A percentile compares a stretch with the other conserved stretches of the same genome.
Evolutionary conservation across 2,329 filamentous ascomycete genomes (phyloP).

Genomic region (Venturia effusa): DNA sequence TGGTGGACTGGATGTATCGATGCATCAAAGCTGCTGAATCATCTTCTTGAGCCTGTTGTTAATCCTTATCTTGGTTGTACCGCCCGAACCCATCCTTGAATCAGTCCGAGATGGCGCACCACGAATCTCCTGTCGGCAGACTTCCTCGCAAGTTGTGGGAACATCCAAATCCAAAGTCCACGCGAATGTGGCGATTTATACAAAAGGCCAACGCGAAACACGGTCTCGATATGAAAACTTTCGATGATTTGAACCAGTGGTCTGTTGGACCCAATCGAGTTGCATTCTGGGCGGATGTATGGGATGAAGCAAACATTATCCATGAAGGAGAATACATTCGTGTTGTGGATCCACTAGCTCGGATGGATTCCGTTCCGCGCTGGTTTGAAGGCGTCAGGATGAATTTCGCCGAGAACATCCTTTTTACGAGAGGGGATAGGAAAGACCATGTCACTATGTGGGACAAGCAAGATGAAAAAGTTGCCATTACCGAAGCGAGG

Average conservation of each 20-base stretch:
- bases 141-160: conserved; percentile 37
- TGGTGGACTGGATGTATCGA: background rate
- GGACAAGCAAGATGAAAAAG: conserved; percentile 59
- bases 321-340: conserved; percentile 46
- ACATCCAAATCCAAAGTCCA: conserved; percentile 32
- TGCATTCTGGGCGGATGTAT: conserved; percentile 56
- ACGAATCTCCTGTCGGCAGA: background rate
- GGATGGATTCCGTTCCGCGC: conserved; percentile 59
- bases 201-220: conserved; percentile 50
- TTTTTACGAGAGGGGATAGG: conserved; percentile 43
- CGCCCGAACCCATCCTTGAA: background rate
- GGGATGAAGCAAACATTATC: conserved; percentile 49
- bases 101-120: background rate
- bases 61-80: background rate
- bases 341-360: conserved; percentile 56
- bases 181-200: conserved; percentile 36
- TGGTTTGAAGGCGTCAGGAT: conserved; percentile 69
- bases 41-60: background rate
- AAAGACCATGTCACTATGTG: conserved; percentile 36
- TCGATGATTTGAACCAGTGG: conserved; percentile 59
- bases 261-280: conserved; percentile 48
- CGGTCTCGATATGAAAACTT: conserved; percentile 49
- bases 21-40: background rate
- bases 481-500: conserved; percentile 62
- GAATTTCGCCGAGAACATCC: conserved; percentile 73